phyloP scores from a whole-genome alignment of 345 rosid species.

The Chamaenerion angustifolium region DNA sequence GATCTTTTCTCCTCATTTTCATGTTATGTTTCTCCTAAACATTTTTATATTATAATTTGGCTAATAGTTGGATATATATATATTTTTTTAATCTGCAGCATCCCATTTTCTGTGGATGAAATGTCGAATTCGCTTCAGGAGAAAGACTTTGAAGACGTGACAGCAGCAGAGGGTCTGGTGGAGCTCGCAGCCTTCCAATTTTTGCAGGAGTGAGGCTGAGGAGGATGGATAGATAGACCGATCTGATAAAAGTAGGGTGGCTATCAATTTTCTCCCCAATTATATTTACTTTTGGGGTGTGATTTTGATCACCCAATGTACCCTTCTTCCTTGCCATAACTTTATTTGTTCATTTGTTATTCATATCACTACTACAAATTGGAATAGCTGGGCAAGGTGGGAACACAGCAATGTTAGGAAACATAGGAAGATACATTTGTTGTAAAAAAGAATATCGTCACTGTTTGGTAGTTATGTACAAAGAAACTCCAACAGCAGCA shows the following conservation, averaged over 20 bases:
- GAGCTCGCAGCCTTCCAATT: constrained; percentile 74
- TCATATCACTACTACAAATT: constrained; percentile 29
- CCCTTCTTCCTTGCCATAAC: constrained; percentile 13
- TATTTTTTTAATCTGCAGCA: constrained; percentile 28
- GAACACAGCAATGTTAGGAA: constrained; percentile 4
- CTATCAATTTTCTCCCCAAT: neutral
- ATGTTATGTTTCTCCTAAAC: neutral
- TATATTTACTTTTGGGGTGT: no score
- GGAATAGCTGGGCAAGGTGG: constrained; percentile 14
- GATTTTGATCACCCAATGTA: neutral
- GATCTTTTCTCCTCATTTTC: constrained; percentile 9
- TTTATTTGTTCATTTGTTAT: constrained; percentile 25
- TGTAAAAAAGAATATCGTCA: no score
- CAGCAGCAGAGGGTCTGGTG: constrained; percentile 65
- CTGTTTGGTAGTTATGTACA: no score
- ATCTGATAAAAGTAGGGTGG: neutral
- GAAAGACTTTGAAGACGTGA: constrained; percentile 70
- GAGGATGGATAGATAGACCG: neutral
- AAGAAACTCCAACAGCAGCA: no score
- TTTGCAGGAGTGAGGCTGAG: constrained; percentile 42
- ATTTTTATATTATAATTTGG: neutral
- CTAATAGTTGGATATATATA: neutral
- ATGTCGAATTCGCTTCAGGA: constrained; percentile 66
- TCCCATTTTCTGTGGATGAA: constrained; percentile 93
- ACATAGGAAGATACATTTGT: no score